Evolutionary conservation across 345 rosid species (phyloP), one percentile per base, ranked within the genome.

Genomic region (Noccaea bulbosa): DNA sequence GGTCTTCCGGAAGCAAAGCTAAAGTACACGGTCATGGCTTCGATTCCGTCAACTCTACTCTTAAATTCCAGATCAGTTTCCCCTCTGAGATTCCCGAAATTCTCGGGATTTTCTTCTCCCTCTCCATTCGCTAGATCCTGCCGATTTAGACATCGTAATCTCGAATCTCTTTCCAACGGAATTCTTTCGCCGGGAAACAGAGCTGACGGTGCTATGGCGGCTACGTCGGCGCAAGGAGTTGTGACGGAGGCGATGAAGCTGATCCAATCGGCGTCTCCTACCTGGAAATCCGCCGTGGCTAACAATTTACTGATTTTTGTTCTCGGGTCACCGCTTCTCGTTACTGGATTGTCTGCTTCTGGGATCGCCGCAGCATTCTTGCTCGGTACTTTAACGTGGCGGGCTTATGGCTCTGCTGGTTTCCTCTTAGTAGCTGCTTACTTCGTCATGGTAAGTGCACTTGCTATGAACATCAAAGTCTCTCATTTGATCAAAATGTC

Each of bases 361-460:
- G 99, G 99, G 17, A 89, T 91, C 70, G 72, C 70, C 17, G 95
- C 97, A 11, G 99, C 99, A 1, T 94, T 89, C 73, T 71, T 91
- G 80, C 84, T 94, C 50, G 98, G 93, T 5, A 86, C 91, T 68
- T 88, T 94, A 67, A 89, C 96, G 61, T 94, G 99, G 99, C 89
- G 99, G 20, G 96, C 99, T 59, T 94, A 89, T 65, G 92, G 92
- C 6, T 79, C 95, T 30, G 74, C 93, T 50, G 99, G 93, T 6
- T 94, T 89, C 41, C 90, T 91, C 22, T 87, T 93, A 17, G 98
- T 90, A 49, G 97, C 97, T 64, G 53, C 84, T 54, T 90, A 88
- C 77, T 93, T 90, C 72, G 82, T 86, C 39, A 47, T 86, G 5
- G 90, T 83, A 71, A 86, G 85, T 75, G n/a, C 22, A 65, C 5